phyloP scores from a whole-genome alignment of 352 stramenopile species.

The Phytophthora pisi region DNA sequence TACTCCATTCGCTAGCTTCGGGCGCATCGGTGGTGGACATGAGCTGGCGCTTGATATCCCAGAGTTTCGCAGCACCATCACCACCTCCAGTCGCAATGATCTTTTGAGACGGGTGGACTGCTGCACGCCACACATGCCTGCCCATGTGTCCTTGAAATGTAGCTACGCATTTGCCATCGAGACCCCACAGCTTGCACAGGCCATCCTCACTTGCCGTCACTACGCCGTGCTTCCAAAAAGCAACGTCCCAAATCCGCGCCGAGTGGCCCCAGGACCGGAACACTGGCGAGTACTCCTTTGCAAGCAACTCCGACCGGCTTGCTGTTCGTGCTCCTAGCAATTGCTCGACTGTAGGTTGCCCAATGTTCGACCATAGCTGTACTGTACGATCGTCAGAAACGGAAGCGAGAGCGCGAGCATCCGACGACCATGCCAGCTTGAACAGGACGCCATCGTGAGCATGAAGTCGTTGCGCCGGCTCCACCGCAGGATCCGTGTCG shows the following conservation, averaged over 20 bases:
- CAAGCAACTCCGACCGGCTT: constrained; percentile 25
- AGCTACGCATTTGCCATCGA: constrained; percentile 63
- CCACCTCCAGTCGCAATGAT: constrained; percentile 74
- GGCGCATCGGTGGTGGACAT: constrained; percentile 40
- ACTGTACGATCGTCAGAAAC: constrained; percentile 88
- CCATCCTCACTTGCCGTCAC: constrained; percentile 82
- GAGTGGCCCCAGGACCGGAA: constrained; percentile 85
- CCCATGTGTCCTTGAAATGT: constrained; percentile 79
- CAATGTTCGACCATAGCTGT: constrained; percentile 75
- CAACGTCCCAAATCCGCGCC: constrained; percentile 87
- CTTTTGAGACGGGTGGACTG: constrained; percentile 53
- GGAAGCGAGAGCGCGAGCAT: constrained; percentile 72
- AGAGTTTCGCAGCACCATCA: constrained; percentile 84
- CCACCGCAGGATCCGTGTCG: constrained; percentile 21
- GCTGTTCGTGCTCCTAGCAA: constrained; percentile 9
- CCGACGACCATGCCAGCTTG: constrained; percentile 77
- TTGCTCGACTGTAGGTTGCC: constrained; percentile 11
- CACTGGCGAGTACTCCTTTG: constrained; percentile 44
- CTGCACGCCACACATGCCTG: constrained; percentile 80
- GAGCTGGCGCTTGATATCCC: constrained; percentile 66
- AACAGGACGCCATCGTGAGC: constrained; percentile 88
- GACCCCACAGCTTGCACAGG: constrained; percentile 75
- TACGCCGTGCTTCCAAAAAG: constrained; percentile 55
- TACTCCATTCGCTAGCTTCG: constrained; percentile 16
- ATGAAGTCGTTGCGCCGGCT: constrained; percentile 67